Percentiles rank a stretch among this genome's conserved stretches.
Conservation (phyloP, 345 rosid species). For the Rhodamnia rubescens region DNA sequence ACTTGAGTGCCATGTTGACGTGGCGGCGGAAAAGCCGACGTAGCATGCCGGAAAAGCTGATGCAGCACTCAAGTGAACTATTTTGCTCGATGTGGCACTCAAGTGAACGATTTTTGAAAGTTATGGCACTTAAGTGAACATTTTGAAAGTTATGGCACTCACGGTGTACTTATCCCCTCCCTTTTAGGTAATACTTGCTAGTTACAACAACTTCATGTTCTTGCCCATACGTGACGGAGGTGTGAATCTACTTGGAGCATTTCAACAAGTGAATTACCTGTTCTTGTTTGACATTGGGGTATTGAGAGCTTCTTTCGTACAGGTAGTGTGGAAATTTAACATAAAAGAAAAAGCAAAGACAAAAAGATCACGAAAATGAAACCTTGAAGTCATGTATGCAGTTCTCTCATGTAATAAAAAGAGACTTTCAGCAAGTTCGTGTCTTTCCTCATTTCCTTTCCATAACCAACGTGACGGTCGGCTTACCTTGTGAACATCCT, state of each 20-base stretch:
- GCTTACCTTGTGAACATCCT: not conserved
- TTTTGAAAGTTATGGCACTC: no score
- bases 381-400: not conserved
- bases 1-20: no score
- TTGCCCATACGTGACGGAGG: not conserved
- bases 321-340: not conserved
- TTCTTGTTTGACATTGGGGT: not conserved
- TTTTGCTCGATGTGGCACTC: no score
- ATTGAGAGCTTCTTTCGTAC: not conserved
- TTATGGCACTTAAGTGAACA: no score
- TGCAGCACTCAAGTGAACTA: no score
- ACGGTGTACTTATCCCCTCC: no score
- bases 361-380: not conserved
- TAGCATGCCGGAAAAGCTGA: no score
- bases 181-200: no score
- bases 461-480: not conserved
- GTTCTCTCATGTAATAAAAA: not conserved
- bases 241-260: not conserved
- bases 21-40: no score
- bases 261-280: not conserved
- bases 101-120: no score
- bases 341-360: not conserved
- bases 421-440: not conserved
- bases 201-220: no score
- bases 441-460: not conserved